Evolutionary conservation across 208 protist species (phyloP).

Genomic region (Leishmania amazonensis): DNA sequence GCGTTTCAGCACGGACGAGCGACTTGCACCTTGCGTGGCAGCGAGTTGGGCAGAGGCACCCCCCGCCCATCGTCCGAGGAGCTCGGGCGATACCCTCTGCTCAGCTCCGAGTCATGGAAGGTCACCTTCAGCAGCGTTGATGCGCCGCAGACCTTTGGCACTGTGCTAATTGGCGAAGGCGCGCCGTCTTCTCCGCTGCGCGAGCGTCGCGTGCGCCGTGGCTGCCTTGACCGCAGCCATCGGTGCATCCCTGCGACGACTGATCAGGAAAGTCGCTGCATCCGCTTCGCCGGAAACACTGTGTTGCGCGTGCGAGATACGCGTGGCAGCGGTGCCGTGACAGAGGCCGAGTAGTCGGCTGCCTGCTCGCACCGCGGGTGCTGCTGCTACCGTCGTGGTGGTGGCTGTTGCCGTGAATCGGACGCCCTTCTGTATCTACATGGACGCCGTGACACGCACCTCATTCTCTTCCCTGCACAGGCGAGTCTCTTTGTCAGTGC

Average conservation of each 20-base stretch:
- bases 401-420: background rate
- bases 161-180: slow-evolving; percentile 50
- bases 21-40: slow-evolving; percentile 39
- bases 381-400: background rate
- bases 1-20: slow-evolving; percentile 56
- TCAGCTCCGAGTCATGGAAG: slow-evolving; percentile 44
- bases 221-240: slow-evolving; percentile 22
- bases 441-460: background rate
- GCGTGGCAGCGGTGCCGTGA: slow-evolving; percentile 4
- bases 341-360: background rate
- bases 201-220: slow-evolving; percentile 28
- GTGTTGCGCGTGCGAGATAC: slow-evolving; percentile 2
- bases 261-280: slow-evolving; percentile 32
- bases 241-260: slow-evolving; percentile 36
- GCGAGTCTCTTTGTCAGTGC: background rate
- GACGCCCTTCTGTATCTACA: background rate
- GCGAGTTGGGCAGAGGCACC: slow-evolving; percentile 40
- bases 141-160: slow-evolving; percentile 80
- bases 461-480: too few species aligned
- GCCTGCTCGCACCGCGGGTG: background rate
- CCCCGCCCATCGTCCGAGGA: slow-evolving; percentile 23
- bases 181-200: slow-evolving; percentile 27
- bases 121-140: slow-evolving; percentile 81
- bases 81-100: slow-evolving; percentile 27
- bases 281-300: slow-evolving; percentile 34